Conservation (phyloP, 1,284 basidiomycete species). For the Clitocybe nebularis region DNA sequence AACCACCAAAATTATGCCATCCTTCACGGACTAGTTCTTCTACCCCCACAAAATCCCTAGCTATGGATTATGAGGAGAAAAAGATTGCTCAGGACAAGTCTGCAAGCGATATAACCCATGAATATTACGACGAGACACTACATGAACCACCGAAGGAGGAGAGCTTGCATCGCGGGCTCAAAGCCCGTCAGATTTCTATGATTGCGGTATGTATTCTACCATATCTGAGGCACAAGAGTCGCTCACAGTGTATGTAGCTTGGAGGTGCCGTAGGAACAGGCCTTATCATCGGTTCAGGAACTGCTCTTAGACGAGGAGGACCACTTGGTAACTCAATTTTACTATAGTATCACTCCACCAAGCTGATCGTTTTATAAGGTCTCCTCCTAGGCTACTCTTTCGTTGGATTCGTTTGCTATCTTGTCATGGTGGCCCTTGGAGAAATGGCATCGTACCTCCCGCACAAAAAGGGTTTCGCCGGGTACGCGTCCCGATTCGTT, state of each 20-base stretch:
- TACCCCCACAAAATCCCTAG: constrained; percentile 1
- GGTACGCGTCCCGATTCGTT: constrained; percentile 48
- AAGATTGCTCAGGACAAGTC: constrained; percentile 17
- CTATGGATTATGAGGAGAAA: constrained; percentile 28
- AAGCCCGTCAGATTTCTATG: constrained; percentile 70
- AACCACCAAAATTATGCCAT: constrained; percentile 2
- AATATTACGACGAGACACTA: constrained; percentile 31
- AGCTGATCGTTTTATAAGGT: constrained; percentile 20
- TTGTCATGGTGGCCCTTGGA: constrained; percentile 46
- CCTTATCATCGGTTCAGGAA: constrained; percentile 69
- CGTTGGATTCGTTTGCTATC: constrained; percentile 54
- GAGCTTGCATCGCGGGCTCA: constrained; percentile 57
- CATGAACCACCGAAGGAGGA: constrained; percentile 40
- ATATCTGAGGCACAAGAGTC: constrained; percentile 4
- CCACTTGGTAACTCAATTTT: constrained; percentile 36
- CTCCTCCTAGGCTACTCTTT: constrained; percentile 49
- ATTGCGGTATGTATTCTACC: constrained; percentile 44
- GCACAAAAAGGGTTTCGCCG: constrained; percentile 51
- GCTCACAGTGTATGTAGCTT: constrained; percentile 31
- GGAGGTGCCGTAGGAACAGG: constrained; percentile 69
- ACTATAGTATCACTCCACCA: neutral
- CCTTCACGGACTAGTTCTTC: neutral
- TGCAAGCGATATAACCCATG: constrained; percentile 19
- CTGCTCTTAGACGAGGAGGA: constrained; percentile 50
- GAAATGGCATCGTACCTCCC: constrained; percentile 57